These are phyloP conservation scores for Cladosporium phlei DNA, from an alignment of 2,329 filamentous ascomycete species.

Conservation along the genomic window DNA sequence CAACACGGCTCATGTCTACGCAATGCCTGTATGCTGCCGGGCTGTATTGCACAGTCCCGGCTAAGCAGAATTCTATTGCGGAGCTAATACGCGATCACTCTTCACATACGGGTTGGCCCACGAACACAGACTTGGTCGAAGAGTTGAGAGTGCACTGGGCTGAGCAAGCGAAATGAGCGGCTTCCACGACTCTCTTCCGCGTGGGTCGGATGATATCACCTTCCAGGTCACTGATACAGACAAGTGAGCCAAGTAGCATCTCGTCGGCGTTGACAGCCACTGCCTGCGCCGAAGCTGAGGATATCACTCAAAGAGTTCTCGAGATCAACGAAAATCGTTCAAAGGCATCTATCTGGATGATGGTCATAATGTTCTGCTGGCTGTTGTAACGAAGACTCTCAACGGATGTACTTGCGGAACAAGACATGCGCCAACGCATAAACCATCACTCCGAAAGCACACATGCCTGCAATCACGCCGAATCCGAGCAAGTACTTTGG, in stretches of 20 bases:
- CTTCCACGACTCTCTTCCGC: not conserved
- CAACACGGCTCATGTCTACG: conserved; percentile 41
- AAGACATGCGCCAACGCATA: conserved; percentile 6
- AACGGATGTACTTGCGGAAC: conserved; percentile 8
- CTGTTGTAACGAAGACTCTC: no score
- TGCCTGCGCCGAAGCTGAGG: no score
- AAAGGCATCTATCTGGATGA: no score
- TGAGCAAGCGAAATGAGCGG: conserved; percentile 12
- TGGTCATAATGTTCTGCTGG: no score
- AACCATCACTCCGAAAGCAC: conserved; percentile 7
- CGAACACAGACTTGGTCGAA: conserved; percentile 27
- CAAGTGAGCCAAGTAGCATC: no score
- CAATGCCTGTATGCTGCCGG: conserved; percentile 43
- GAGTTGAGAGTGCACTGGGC: conserved; percentile 24
- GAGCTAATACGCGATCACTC: conserved; percentile 37
- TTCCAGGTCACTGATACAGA: no score
- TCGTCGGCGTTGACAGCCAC: no score
- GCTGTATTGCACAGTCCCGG: conserved; percentile 37
- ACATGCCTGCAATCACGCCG: conserved; percentile 18
- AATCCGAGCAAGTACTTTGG: conserved; percentile 49
- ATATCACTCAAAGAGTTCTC: no score
- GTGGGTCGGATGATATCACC: not conserved
- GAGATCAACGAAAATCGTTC: no score
- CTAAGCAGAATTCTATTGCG: conserved; percentile 35
- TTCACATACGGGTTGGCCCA: conserved; percentile 39